Evolutionary conservation across 805 yeast species (phyloP), one percentile per base, ranked within the genome.

Genomic region (Torulaspora microellipsoides): DNA sequence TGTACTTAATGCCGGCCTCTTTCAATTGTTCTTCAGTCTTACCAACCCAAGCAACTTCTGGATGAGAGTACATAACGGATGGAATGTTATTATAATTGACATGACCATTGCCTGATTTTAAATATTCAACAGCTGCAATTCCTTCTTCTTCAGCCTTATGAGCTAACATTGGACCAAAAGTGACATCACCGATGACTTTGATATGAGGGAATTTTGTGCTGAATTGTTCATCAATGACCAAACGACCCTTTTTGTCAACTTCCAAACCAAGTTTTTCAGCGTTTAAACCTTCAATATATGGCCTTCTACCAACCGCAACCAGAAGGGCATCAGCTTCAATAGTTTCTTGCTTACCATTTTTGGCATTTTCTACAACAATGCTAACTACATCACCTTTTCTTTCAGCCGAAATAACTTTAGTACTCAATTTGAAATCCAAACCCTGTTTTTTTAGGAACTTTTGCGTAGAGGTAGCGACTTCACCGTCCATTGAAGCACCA

Each of bases 121-220:
- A 80, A 75, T 80, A 86, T 74, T 93, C 99, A 54, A 78, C 98
- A 55, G 96, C 98, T 46, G 99, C 99, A 57, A 93, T 83, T 71
- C 96, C 99, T 77, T 93, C 99, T 69, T 93, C 99, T 77, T 93
- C 99, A 51, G 99, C 99, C 78, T 93, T 93, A 79, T 93, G 99
- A 53, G 99, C 99, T 72, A 93, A 80, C 99, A 93, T 93, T 59
- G 95, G 91, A 59, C 99, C 99, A 60, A 87, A 93, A 33, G 99
- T 93, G 44, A 83, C 97, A 65, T 93, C 99, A 69, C 99, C 99
- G 69, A 93, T 87, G 61, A 89, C 95, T 71, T 95, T 86, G 67
- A 93, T 90, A 72, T 93, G 95, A 43, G 90, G 84, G 70, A 76
- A 79, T 70, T 87, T 90, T 54, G 98, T 85, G 73, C 87, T 84